These are phyloP conservation scores for Ophiocordyceps robertsii DNA, from an alignment of 2,329 filamentous ascomycete genomes.

Conservation along the genomic window DNA sequence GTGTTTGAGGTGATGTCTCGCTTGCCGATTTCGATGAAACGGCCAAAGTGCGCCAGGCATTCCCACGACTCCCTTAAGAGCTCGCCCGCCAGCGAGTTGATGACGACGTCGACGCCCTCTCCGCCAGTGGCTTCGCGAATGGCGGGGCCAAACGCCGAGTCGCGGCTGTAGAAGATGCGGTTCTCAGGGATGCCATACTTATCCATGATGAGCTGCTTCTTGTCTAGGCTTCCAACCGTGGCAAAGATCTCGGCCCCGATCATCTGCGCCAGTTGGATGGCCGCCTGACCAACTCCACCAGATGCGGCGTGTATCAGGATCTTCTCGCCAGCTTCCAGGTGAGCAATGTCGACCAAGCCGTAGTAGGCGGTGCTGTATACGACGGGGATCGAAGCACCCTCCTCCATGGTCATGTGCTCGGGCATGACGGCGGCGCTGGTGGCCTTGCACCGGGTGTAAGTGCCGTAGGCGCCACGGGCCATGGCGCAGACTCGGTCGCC, in stretches of 20 bases:
- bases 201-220: constrained; percentile 21
- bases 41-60: constrained; percentile 28
- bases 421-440: constrained; percentile 24
- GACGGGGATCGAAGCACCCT: constrained; percentile 25
- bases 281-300: constrained; percentile 25
- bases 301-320: constrained; percentile 26
- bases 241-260: constrained; percentile 26
- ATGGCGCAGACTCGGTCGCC: constrained; percentile 62
- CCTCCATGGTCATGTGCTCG: constrained; percentile 19
- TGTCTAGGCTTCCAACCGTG: constrained; percentile 24
- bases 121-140: constrained; percentile 19
- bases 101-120: constrained; percentile 55
- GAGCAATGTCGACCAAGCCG: constrained; percentile 22
- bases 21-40: constrained; percentile 30
- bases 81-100: constrained; percentile 35
- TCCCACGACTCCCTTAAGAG: constrained; percentile 26
- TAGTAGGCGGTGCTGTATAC: constrained; percentile 27
- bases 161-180: constrained; percentile 14
- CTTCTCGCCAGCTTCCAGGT: constrained; percentile 21
- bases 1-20: constrained; percentile 24
- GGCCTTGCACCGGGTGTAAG: constrained; percentile 16
- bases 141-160: constrained; percentile 9
- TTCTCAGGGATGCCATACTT: constrained; percentile 22
- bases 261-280: constrained; percentile 23
- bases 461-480: constrained; percentile 20